Base-by-base conservation (phyloP, 129 eudicot genomes). In the Helianthus tuberosus region DNA sequence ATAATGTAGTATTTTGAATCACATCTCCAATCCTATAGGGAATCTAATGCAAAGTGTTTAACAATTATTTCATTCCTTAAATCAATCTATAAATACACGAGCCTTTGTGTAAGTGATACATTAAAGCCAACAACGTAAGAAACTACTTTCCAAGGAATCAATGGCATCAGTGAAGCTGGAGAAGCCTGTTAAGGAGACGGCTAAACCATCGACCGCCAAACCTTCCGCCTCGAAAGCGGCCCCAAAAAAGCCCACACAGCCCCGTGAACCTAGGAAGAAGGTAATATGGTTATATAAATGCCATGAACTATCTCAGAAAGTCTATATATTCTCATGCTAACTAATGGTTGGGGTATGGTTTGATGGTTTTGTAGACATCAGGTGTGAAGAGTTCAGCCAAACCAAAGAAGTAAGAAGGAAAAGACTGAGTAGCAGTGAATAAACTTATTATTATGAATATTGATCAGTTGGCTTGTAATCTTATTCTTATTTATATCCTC, bases 181-280 rank as follows among this genome's bases (percentile, higher is more conserved):
- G 79, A 80, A 80, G 44, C 79, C 84, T 6, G 75, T 51, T 58
- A 75, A 75, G 44, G 69, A 77, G 69, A 27, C 70, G 0, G 46
- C 49, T 6, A 75, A 74, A 48, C 71, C 71, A 5, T 69, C 74
- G 12, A 51, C 69, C 16, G 49, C 69, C 54, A 80, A 80, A 80
- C 50, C 81, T 59, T 68, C 54, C 8, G 59, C 84, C 75, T 59
- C 79, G 48, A 80, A 80, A 73, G 71, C 69, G 71, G 75, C 79
- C 63, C 79, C 84, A 23, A 80, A 73, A 43, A 80, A 80, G 75
- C 75, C 79, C 36, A 15, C 75, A 16, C 79, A 67, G 41, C 67
- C 83, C 66, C 83, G 78, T 64, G 78, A 79, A 46, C 84, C 75
- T 51, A 80, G 58, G 79, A 80, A 80, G 84, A 80, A 80, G 75